Conservation (phyloP, 2,329 filamentous ascomycete species). For the Scorias spongiosa region DNA sequence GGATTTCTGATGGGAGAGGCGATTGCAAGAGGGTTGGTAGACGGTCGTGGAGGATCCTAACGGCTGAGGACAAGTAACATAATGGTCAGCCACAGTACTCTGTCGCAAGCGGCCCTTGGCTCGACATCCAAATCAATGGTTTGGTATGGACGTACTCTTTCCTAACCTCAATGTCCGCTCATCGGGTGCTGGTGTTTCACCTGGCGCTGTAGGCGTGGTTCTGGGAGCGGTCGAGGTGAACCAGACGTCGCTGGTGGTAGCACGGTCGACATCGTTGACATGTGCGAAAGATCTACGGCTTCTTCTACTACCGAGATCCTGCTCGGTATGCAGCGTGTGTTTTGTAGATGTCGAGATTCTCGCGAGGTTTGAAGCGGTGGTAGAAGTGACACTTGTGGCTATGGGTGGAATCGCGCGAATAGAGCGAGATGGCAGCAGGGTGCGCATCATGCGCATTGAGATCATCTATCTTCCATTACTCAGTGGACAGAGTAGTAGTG, state of each 20-base stretch:
- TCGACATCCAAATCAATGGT: too few relatives aligned
- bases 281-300: constrained; percentile 17
- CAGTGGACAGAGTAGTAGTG: too few relatives aligned
- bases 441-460: constrained; percentile 30
- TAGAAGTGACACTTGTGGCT: too few relatives aligned
- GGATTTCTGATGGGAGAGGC: constrained; percentile 45
- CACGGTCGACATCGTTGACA: constrained; percentile 14
- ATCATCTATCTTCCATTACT: constrained; percentile 14
- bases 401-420: constrained; percentile 6
- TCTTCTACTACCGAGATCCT: too few relatives aligned
- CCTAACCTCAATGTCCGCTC: constrained; percentile 47
- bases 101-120: not conserved
- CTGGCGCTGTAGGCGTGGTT: constrained; percentile 1
- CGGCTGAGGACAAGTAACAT: constrained; percentile 27
- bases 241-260: constrained; percentile 23
- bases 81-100: not conserved
- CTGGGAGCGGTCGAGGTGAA: constrained; percentile 27
- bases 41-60: constrained; percentile 45
- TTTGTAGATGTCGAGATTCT: too few relatives aligned
- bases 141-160: constrained; percentile 33
- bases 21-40: constrained; percentile 46
- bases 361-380: too few relatives aligned
- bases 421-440: constrained; percentile 28
- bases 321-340: too few relatives aligned
- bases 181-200: constrained; percentile 33